Evolutionary conservation across 495 filamentous ascomycete genomes (phyloP).

Genomic region (Lineolata rhizophorae): DNA sequence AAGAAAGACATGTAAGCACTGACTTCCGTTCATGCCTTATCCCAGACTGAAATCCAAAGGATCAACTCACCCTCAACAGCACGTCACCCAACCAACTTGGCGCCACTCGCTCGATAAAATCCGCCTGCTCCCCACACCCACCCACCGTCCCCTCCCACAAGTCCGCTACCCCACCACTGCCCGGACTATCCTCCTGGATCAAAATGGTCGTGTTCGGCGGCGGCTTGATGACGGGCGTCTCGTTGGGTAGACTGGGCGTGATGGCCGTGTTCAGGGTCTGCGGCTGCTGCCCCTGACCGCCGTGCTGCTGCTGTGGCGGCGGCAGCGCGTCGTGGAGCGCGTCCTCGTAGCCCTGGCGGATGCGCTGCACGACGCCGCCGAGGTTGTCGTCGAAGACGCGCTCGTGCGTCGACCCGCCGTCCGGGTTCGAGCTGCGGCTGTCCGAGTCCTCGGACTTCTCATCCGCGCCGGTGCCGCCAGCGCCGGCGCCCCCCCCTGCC

Average conservation of each 20-base stretch:
- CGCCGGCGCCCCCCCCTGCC: background rate
- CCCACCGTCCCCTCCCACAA: conserved; percentile 75
- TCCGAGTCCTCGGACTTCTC: conserved; percentile 72
- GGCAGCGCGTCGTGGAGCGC: background rate
- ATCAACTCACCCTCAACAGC: conserved; percentile 39
- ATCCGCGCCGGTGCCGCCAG: conserved; percentile 22
- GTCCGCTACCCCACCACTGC: conserved; percentile 76
- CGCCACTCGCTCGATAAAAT: conserved; percentile 61
- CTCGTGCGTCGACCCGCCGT: conserved; percentile 41
- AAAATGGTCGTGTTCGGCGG: conserved; percentile 67
- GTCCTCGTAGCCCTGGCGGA: conserved; percentile 60
- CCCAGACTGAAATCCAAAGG: background rate
- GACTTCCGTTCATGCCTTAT: no score
- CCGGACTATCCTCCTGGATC: conserved; percentile 79
- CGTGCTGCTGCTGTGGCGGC: background rate
- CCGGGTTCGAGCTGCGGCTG: conserved; percentile 28
- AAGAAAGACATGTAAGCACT: background rate
- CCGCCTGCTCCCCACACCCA: conserved; percentile 51
- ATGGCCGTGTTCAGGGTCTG: conserved; percentile 31
- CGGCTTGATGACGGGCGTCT: conserved; percentile 67
- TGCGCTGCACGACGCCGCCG: conserved; percentile 53
- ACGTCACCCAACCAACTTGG: conserved; percentile 86
- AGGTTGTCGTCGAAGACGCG: conserved; percentile 70
- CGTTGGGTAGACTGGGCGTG: conserved; percentile 53
- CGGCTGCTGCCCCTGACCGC: background rate